Evolutionary conservation across 1,284 basidiomycete species (phyloP), one percentile per base, ranked within the genome.

Genomic region (Hemileia vastatrix): DNA sequence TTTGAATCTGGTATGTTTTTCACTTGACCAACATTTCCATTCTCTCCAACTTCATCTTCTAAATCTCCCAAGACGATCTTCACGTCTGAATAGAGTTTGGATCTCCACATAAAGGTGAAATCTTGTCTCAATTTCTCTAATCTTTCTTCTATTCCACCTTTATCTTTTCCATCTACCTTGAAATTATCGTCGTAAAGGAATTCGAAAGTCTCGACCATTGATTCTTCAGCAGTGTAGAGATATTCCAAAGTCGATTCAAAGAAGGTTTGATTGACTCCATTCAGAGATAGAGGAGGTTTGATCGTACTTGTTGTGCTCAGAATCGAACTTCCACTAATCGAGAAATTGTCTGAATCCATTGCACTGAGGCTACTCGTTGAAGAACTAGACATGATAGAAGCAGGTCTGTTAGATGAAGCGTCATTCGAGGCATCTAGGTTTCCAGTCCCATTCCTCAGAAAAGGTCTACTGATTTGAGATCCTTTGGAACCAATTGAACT

Each of bases 51-150:
- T 13, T 13, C 48, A 24, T 24, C 48, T 47, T 47, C 27, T 27
- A 27, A 27, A 24, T n/a, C n/a, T n/a, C n/a, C n/a, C n/a, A n/a
- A 82, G 0, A 86, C 81, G 64, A 95, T 86, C 58, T 84, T 83
- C 13, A 92, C 83, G 76, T 95, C 92, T 1, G 88, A 88, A 76
- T 92, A 96, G 11, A 96, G 83, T 57, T 90, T 84, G 13, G 87
- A 88, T 27, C 91, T 79, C 92, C 91, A 95, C 90, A 92, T 93
- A 79, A 87, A 95, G 31, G 92, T 88, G 33, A 95, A 80, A 73
- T 95, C 92, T 75, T 90, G 87, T n/a, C n/a, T n/a, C 44, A 94
- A 83, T 76, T 92, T 92, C n/a, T n/a, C n/a, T n/a, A n/a, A n/a
- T n/a, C n/a, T n/a, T 32, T 71, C 66, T 27, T 70, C 70, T 27